Conservation (phyloP, 345 rosid species). For the Mallotus nudiflorus region DNA sequence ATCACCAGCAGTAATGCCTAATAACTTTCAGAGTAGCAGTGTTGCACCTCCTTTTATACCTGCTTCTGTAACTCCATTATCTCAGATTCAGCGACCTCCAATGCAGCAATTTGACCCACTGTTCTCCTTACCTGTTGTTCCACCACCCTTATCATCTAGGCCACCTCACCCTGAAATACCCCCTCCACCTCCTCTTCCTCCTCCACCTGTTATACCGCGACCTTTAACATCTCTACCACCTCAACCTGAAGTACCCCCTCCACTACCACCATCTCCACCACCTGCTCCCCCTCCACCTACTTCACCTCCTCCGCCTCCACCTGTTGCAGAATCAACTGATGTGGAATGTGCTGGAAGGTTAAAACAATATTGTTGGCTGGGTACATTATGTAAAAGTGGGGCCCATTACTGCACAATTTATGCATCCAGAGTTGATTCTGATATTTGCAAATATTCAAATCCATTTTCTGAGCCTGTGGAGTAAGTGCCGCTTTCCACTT, state of each 20-base stretch:
- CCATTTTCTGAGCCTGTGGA: constrained; percentile 78
- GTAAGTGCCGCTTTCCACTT: constrained; percentile 45
- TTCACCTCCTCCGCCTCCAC: constrained; percentile 70
- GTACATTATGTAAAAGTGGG: constrained; percentile 82
- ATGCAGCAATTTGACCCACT: constrained; percentile 62
- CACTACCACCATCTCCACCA: constrained; percentile 72
- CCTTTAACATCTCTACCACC: constrained; percentile 45
- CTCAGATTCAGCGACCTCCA: constrained; percentile 68
- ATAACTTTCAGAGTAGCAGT: constrained; percentile 50
- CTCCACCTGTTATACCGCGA: constrained; percentile 57
- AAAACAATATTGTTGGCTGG: constrained; percentile 71
- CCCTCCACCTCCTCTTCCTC: constrained; percentile 54
- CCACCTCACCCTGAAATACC: constrained; percentile 41
- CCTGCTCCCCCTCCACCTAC: constrained; percentile 89
- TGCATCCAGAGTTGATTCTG: constrained; percentile 70
- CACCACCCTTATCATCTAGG: constrained; percentile 43
- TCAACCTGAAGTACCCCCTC: constrained; percentile 37
- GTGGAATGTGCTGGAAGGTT: constrained; percentile 45
- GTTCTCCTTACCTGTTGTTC: constrained; percentile 51
- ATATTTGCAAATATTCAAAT: constrained; percentile 70
- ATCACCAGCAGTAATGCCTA: constrained; percentile 50
- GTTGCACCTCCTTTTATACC: constrained; percentile 65
- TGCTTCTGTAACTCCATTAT: constrained; percentile 74
- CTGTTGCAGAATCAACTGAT: constrained; percentile 40
- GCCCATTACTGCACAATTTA: constrained; percentile 79